These are phyloP conservation scores for Termitomyces sp. DNA, from an alignment of 768 basidiomycete genomes.

Conservation along the genomic window DNA sequence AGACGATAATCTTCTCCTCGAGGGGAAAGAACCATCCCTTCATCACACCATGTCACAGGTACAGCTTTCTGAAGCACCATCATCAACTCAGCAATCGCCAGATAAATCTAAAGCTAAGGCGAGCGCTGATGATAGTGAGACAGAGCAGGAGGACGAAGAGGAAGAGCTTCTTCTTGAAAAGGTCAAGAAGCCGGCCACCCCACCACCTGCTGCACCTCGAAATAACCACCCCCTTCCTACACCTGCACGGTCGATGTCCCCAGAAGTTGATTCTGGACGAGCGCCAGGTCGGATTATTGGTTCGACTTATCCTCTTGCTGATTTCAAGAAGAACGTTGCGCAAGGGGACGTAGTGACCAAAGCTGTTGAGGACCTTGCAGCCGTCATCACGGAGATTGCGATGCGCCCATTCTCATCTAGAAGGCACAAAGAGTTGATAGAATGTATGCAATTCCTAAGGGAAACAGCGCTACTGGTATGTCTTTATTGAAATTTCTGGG, in stretches of 20 bases:
- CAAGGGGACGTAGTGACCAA: conserved; percentile 81
- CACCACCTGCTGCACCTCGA: conserved; percentile 10
- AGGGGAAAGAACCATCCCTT: conserved; percentile 29
- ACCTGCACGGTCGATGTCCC: conserved; percentile 48
- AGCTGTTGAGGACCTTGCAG: conserved; percentile 76
- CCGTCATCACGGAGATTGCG: conserved; percentile 68
- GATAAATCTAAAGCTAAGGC: conserved; percentile 24
- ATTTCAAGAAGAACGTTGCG: conserved; percentile 69
- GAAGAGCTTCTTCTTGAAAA: conserved; percentile 26
- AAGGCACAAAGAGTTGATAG: conserved; percentile 65
- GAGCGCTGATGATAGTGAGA: conserved; percentile 43
- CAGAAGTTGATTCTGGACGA: conserved; percentile 44
- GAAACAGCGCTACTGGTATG: conserved; percentile 61
- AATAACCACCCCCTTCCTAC: conserved; percentile 40
- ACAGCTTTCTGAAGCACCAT: conserved; percentile 13
- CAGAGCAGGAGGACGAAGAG: conserved; percentile 43
- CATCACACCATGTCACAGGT: conserved; percentile 11
- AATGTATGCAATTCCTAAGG: conserved; percentile 69
- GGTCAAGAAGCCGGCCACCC: conserved; percentile 19
- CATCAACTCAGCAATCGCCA: conserved; percentile 11
- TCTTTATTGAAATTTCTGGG: neutral
- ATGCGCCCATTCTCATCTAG: conserved; percentile 66
- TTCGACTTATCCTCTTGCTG: conserved; percentile 64
- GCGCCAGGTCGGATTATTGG: conserved; percentile 76
- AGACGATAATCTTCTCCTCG: conserved; percentile 57